These are phyloP conservation scores for Xylaria cubensis DNA, from an alignment of 495 filamentous ascomycete genomes.

Conservation along the genomic window DNA sequence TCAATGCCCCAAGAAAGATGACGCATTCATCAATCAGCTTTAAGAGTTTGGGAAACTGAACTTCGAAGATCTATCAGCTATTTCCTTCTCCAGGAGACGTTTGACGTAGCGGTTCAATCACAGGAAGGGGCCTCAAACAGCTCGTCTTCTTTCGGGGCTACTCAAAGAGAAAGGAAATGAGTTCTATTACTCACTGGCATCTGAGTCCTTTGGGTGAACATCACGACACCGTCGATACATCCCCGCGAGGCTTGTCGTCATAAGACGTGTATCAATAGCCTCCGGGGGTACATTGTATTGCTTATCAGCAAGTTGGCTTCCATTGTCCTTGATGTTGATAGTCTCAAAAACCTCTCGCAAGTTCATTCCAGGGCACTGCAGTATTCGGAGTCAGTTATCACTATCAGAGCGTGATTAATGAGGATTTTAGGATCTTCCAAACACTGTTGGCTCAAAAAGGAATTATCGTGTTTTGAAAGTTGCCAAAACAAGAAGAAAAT, in stretches of 20 bases:
- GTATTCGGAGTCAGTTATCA: too few species aligned
- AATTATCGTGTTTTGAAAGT: too few species aligned
- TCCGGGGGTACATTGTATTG: conserved; percentile 25
- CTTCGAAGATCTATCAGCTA: not conserved
- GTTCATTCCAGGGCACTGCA: conserved; percentile 24
- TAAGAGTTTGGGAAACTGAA: conserved; percentile 16
- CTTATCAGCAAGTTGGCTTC: not conserved
- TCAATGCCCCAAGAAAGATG: conserved; percentile 29
- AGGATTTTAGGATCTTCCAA: too few species aligned
- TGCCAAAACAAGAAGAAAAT: too few species aligned
- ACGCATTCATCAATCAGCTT: conserved; percentile 26
- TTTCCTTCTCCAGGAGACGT: not conserved
- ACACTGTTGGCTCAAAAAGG: too few species aligned
- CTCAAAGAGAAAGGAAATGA: not conserved
- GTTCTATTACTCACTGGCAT: conserved; percentile 13
- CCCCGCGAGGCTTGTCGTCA: conserved; percentile 14
- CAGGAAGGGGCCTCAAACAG: not conserved
- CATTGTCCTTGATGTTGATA: not conserved
- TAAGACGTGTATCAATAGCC: conserved; percentile 24
- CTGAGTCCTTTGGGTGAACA: not conserved
- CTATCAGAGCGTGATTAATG: too few species aligned
- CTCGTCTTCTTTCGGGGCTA: not conserved
- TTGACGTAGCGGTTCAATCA: not conserved
- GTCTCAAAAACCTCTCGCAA: conserved; percentile 8
- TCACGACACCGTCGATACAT: conserved; percentile 23